Base-by-base conservation (phyloP, 2,329 filamentous ascomycete species). In the Phyllachora maydis region DNA sequence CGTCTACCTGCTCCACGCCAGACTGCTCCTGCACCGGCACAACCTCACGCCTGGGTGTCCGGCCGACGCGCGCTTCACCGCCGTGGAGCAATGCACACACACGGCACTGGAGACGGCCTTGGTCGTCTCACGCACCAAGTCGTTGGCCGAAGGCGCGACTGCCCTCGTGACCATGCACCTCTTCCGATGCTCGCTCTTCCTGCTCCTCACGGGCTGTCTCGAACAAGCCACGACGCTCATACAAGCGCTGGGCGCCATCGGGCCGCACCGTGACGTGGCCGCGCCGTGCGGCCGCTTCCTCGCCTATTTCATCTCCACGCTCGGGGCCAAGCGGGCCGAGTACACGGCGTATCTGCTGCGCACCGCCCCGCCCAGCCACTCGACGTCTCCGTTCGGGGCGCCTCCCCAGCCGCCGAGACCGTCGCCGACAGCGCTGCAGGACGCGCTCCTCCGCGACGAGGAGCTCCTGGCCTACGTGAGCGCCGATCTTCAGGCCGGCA, bases 391-490 rank as follows among this genome's bases (percentile, higher is more conserved):
- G 8, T 24, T 34, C 26, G n/a, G n/a, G n/a, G n/a, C n/a, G n/a
- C n/a, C n/a, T n/a, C n/a, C n/a, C n/a, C 18, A 35, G 29, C 18
- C 41, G 32, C 31, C 34, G 5, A 28, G 32, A 3, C 28, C 27
- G 3, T n/a, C 20, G 4, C 28, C 27, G 2, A 11, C 18, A 4
- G 30, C 29, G 10, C 21, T 38, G 11, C 32, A 34, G 24, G 50
- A 56, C 4, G 38, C 42, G 1, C 35, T 60, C 11, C 23, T 54
- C 21, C 55, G 58, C 3, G 83, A 98, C 37, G 83, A 95, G 41
- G 85, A 93, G 42, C 62, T 95, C 35, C 52, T 95, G 14, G 78
- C 72, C 0, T 92, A 92, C 37, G 68, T 77, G 1, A 85, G 77
- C 15, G 77, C 73, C 0, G 88, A 95, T 46, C 56, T 90, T 37